Percentiles rank a stretch among this genome's conserved stretches.
phyloP scores from a whole-genome alignment of 1,139 yeast species.

The Taphrina sp. region DNA sequence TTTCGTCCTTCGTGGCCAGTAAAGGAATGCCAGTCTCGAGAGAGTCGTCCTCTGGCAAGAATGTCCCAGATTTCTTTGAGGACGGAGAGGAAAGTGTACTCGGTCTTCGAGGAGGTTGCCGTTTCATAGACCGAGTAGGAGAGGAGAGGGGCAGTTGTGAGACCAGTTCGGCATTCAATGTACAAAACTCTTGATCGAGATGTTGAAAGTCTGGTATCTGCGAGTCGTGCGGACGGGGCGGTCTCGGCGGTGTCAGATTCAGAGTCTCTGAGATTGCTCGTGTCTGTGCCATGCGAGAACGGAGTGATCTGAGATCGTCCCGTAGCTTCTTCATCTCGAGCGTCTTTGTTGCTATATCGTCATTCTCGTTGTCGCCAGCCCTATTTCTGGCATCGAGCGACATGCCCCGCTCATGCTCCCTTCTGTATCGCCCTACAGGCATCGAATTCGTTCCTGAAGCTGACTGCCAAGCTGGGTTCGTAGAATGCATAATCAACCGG shows the following conservation, averaged over 20 bases:
- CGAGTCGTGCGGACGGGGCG: background rate
- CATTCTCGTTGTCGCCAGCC: background rate
- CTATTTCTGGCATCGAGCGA: no score
- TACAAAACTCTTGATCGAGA: background rate
- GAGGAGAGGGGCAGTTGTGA: background rate
- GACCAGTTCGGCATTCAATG: background rate
- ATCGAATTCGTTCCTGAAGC: background rate
- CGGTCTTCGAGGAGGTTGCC: no score
- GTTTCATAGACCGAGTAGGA: no score
- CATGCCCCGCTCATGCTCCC: background rate
- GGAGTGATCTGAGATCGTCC: conserved; percentile 6
- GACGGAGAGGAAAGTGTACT: background rate
- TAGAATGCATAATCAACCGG: background rate
- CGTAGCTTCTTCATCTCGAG: background rate
- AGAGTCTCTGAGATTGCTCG: conserved; percentile 6
- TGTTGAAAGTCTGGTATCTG: conserved; percentile 1
- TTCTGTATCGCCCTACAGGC: background rate
- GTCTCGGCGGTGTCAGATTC: conserved; percentile 11
- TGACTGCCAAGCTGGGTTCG: background rate
- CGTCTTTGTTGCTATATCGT: background rate
- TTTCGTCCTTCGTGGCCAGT: conserved; percentile 2
- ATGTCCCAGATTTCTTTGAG: background rate
- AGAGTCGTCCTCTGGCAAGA: background rate
- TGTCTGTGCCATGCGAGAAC: background rate
- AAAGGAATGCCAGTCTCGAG: background rate